Evolutionary conservation across 2,329 filamentous ascomycete species (phyloP).

Genomic region (Colletotrichum theobromicola): DNA sequence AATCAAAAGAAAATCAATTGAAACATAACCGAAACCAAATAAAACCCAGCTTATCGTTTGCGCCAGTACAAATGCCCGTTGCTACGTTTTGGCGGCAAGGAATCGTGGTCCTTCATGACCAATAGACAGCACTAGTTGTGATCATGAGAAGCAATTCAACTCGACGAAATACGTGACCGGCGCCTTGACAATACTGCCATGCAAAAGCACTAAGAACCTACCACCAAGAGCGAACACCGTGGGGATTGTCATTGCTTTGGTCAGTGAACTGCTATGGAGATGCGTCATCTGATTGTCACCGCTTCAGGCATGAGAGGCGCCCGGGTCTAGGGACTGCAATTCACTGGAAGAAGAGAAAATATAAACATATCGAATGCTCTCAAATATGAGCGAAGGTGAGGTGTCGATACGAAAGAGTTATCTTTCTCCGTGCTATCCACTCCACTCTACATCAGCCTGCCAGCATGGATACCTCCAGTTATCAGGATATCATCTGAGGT

Average conservation of each 20-base stretch:
- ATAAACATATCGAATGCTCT: background rate
- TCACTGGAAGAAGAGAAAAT: background rate
- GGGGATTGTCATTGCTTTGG: background rate
- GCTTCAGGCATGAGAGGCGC: background rate
- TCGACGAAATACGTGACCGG: background rate
- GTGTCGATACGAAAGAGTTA: background rate
- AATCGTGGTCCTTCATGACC: background rate
- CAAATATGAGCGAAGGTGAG: background rate
- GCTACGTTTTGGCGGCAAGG: background rate
- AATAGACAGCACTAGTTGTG: background rate
- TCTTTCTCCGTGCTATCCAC: background rate
- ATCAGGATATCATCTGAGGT: slow-evolving; percentile 43
- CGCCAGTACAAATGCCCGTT: no score
- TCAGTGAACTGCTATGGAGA: background rate
- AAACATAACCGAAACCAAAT: no score
- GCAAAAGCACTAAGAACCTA: background rate
- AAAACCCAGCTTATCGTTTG: no score
- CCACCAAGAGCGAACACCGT: background rate
- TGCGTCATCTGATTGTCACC: background rate
- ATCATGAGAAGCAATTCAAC: background rate
- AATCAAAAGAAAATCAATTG: no score
- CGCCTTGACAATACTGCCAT: no score
- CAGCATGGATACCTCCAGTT: slow-evolving; percentile 40
- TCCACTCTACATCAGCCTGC: background rate
- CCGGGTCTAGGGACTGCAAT: background rate